Conservation (phyloP, 108 stramenopile species). For the Mediolabrus comicus region DNA sequence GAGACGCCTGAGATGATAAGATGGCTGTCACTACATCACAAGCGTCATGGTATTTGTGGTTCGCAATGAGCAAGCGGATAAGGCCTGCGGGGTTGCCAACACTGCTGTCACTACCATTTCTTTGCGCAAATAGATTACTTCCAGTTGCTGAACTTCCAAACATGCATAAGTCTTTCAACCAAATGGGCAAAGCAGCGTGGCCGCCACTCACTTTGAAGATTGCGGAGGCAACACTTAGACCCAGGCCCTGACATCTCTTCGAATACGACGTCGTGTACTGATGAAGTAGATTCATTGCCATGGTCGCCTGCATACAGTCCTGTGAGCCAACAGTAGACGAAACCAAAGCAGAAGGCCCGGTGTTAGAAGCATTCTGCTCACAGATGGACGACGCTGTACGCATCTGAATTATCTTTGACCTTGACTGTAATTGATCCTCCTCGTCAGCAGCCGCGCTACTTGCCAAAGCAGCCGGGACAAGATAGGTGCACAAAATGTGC, state of each 20-base stretch:
- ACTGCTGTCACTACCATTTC: conserved; percentile 11
- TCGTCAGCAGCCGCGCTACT: background rate
- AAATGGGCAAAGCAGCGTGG: conserved; percentile 50
- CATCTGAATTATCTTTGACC: conserved; percentile 43
- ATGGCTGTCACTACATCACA: conserved; percentile 56
- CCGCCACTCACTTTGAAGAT: conserved; percentile 38
- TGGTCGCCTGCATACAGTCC: conserved; percentile 13
- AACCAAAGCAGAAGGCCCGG: background rate
- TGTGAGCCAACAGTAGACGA: conserved; percentile 13
- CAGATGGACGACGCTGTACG: conserved; percentile 33
- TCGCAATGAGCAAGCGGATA: conserved; percentile 59
- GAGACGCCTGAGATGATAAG: conserved; percentile 22
- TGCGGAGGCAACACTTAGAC: conserved; percentile 59
- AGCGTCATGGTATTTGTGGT: conserved; percentile 65
- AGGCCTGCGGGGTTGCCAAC: conserved; percentile 65
- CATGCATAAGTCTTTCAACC: conserved; percentile 69
- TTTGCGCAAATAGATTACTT: conserved; percentile 56
- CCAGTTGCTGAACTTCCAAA: conserved; percentile 20
- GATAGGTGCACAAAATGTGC: conserved; percentile 54
- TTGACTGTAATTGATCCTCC: conserved; percentile 20
- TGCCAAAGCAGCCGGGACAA: conserved; percentile 54
- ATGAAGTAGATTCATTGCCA: conserved; percentile 54
- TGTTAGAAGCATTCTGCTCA: background rate
- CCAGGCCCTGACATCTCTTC: conserved; percentile 50
- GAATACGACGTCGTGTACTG: conserved; percentile 51